Base-by-base conservation (phyloP, 2,329 filamentous ascomycete genomes). In the Verticillium nonalfalfae region DNA sequence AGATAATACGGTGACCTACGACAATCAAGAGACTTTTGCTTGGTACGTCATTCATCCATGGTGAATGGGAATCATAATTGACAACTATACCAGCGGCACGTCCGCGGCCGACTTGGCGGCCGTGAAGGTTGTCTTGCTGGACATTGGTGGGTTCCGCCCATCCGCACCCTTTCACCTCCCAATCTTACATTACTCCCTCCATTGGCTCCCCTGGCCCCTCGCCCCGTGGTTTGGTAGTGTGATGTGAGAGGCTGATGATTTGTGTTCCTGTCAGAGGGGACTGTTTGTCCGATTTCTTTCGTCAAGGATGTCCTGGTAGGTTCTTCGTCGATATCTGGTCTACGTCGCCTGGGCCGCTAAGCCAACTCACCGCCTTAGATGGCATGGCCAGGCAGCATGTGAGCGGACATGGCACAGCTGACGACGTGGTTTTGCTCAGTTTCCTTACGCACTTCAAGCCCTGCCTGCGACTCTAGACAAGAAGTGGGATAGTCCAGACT, bases 231-330 rank as follows among this genome's bases (percentile, higher is more conserved):
- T 34, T 38, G 21, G 26, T 61, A 15, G 10, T 18, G 39, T 50
- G 13, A 54, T 18, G 34, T 59, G 13, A 18, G 50, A 34, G n/a
- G 55, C 63, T 64, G 57, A 64, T 60, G 59, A 34, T 55, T 26
- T 11, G 45, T 21, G 15, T 52, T 13, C n/a, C 18, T 21, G 11
- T 64, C 68, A 93, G 90, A 93, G 82, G 90, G 90, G 65, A 93
- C 90, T 58, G 87, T 93, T 65, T 93, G 90, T 74, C 89, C 89
- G 68, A 92, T 93, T 73, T 91, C 88, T 68, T 93, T 93, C 75
- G 90, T 93, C 75, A 91, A 91, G 77, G 88, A 93, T 73, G 85
- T 90, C 66, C 79, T 93, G 78, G 90, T 93, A 85, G 84, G 89
- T 56, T 34, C 31, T 18, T 34, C 26, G 54, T 15, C 54, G 15